phyloP scores from a whole-genome alignment of 2,329 filamentous ascomycete genomes.

The Colletotrichum cereale region DNA sequence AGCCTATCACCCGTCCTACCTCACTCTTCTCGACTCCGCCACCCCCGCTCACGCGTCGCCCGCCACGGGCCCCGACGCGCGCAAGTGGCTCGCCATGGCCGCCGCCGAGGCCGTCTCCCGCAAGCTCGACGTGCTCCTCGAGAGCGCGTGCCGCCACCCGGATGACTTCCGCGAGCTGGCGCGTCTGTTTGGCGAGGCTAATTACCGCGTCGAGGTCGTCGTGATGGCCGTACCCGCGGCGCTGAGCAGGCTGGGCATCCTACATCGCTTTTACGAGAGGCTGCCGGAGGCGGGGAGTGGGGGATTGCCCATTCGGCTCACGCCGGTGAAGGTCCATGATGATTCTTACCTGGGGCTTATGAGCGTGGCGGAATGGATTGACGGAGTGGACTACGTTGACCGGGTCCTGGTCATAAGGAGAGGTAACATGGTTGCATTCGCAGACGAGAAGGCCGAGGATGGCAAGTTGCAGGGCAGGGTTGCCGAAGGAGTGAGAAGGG shows the following conservation, averaged over 20 bases:
- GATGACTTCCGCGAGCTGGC: constrained; percentile 55
- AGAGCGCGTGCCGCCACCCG: constrained; percentile 60
- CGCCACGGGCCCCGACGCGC: constrained; percentile 56
- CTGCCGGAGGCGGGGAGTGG: constrained; percentile 51
- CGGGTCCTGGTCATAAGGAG: constrained; percentile 56
- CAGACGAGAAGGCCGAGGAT: constrained; percentile 15
- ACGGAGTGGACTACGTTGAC: constrained; percentile 48
- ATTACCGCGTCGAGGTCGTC: constrained; percentile 55
- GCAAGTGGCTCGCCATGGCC: constrained; percentile 58
- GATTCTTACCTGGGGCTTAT: constrained; percentile 57
- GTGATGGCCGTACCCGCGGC: constrained; percentile 57
- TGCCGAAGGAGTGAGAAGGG: constrained; percentile 44
- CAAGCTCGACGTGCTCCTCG: constrained; percentile 55
- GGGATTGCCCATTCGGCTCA: constrained; percentile 55
- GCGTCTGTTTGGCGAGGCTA: constrained; percentile 48
- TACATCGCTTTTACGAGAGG: constrained; percentile 54
- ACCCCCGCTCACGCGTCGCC: constrained; percentile 53
- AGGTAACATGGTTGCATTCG: constrained; percentile 52
- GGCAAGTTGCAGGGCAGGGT: constrained; percentile 35
- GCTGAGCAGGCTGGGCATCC: constrained; percentile 57
- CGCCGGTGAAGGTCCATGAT: constrained; percentile 59
- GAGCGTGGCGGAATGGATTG: constrained; percentile 53
- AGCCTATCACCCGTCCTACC: constrained; percentile 59
- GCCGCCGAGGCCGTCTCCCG: constrained; percentile 49
- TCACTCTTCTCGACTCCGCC: constrained; percentile 45